These are phyloP conservation scores for Fonsecaea pugnacius DNA, from an alignment of 2,329 filamentous ascomycete species.

Conservation along the genomic window DNA sequence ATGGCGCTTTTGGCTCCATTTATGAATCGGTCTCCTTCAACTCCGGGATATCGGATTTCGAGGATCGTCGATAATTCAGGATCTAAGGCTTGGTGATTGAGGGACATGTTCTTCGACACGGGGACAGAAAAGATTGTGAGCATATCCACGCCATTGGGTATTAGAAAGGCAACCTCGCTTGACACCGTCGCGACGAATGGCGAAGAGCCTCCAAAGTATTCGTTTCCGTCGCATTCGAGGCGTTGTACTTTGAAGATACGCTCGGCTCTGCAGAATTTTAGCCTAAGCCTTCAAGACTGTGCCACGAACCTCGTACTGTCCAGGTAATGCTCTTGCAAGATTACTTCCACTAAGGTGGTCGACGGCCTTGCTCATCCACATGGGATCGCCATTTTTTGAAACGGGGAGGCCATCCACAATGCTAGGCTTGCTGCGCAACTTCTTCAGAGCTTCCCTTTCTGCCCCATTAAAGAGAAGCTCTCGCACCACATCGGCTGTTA, in stretches of 20 bases:
- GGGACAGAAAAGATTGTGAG: constrained; percentile 24
- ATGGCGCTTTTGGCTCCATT: constrained; percentile 27
- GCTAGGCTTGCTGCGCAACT: neutral
- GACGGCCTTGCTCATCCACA: constrained; percentile 25
- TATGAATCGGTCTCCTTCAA: constrained; percentile 19
- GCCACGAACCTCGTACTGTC: constrained; percentile 4
- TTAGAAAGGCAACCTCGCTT: constrained; percentile 19
- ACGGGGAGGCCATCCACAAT: constrained; percentile 18
- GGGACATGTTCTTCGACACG: constrained; percentile 8
- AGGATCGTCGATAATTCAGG: constrained; percentile 17
- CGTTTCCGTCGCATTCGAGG: constrained; percentile 14
- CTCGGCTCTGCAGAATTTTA: constrained; percentile 15
- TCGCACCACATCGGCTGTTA: constrained; percentile 33
- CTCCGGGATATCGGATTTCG: constrained; percentile 20
- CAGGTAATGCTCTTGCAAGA: constrained; percentile 8
- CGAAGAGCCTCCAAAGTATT: constrained; percentile 8
- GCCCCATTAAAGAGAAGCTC: constrained; percentile 22
- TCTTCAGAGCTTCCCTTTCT: constrained; percentile 16
- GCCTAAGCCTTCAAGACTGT: neutral
- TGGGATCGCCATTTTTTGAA: constrained; percentile 8
- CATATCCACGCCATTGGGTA: constrained; percentile 16
- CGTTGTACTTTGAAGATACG: constrained; percentile 22
- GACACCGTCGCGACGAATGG: constrained; percentile 17
- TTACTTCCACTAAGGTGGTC: constrained; percentile 22
- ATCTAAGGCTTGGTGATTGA: constrained; percentile 11